Conservation (phyloP, 106 monocot genomes). For the Allium cepa region DNA sequence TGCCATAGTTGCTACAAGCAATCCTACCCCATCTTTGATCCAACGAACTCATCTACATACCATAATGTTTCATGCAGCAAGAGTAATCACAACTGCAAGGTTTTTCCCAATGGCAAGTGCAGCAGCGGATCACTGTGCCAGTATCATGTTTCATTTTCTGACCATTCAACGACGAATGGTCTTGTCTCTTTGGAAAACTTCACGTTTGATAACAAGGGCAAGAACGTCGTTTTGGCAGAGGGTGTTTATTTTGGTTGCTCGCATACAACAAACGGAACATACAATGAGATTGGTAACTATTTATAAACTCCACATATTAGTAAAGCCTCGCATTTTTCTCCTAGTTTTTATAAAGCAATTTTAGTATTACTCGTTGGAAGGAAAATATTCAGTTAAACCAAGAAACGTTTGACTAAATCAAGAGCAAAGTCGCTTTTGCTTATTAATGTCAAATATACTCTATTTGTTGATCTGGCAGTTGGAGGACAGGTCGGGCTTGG, state of each 20-base stretch:
- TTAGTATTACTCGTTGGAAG: too few species aligned
- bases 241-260: constrained; percentile 33
- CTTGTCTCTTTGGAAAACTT: constrained; percentile 48
- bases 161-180: constrained; percentile 62
- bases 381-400: too few species aligned
- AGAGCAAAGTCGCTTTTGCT: too few species aligned
- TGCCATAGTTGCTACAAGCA: constrained; percentile 73
- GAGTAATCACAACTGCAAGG: constrained; percentile 17
- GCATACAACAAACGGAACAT: constrained; percentile 11
- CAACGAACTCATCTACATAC: constrained; percentile 28
- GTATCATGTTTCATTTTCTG: constrained; percentile 72
- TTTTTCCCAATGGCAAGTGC: constrained; percentile 51
- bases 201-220: constrained; percentile 32
- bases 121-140: constrained; percentile 44
- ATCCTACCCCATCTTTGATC: constrained; percentile 45
- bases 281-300: background rate
- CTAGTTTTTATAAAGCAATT: too few species aligned
- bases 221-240: background rate
- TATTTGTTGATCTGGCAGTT: too few species aligned
- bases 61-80: constrained; percentile 28
- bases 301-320: too few species aligned
- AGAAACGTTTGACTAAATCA: too few species aligned
- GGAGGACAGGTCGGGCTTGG: constrained; percentile 44
- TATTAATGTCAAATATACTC: too few species aligned
- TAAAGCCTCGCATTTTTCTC: too few species aligned